Percentiles rank a stretch among this genome's conserved stretches.
phyloP scores from a whole-genome alignment of 129 eudicot species.

The Silybum marianum region DNA sequence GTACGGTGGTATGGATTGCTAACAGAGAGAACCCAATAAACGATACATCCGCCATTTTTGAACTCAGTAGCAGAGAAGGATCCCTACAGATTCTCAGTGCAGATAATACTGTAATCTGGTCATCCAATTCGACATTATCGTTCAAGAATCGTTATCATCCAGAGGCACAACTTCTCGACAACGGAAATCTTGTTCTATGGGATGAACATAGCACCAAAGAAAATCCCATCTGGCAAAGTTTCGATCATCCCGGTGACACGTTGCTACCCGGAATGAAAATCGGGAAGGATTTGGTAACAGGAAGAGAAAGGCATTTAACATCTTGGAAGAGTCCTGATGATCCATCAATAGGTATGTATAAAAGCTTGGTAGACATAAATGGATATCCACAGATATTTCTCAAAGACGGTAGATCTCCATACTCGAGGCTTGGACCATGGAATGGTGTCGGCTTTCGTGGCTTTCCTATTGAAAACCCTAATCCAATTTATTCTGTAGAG shows the following conservation, averaged over 20 bases:
- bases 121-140: slow-evolving; percentile 22
- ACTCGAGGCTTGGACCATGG: slow-evolving; percentile 44
- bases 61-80: slow-evolving; percentile 3
- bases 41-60: slow-evolving; percentile 22
- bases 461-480: background rate
- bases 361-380: slow-evolving; percentile 8
- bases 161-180: slow-evolving; percentile 26
- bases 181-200: slow-evolving; percentile 38
- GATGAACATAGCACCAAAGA: slow-evolving; percentile 2
- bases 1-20: slow-evolving; percentile 37
- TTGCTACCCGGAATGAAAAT: slow-evolving; percentile 40
- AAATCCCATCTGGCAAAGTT: slow-evolving; percentile 40
- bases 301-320: slow-evolving; percentile 11
- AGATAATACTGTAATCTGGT: slow-evolving; percentile 14
- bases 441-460: slow-evolving; percentile 43
- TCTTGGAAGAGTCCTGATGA: slow-evolving; percentile 39
- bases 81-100: slow-evolving; percentile 9
- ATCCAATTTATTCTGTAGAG: background rate
- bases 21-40: slow-evolving; percentile 34
- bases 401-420: background rate
- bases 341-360: slow-evolving; percentile 29
- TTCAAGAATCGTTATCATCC: background rate
- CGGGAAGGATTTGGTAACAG: slow-evolving; percentile 26
- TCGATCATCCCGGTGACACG: slow-evolving; percentile 36
- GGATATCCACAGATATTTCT: slow-evolving; percentile 35